Evolutionary conservation across 345 rosid genomes (phyloP), one percentile per base, ranked within the genome.

Genomic region (Eucalyptus cloeziana): DNA sequence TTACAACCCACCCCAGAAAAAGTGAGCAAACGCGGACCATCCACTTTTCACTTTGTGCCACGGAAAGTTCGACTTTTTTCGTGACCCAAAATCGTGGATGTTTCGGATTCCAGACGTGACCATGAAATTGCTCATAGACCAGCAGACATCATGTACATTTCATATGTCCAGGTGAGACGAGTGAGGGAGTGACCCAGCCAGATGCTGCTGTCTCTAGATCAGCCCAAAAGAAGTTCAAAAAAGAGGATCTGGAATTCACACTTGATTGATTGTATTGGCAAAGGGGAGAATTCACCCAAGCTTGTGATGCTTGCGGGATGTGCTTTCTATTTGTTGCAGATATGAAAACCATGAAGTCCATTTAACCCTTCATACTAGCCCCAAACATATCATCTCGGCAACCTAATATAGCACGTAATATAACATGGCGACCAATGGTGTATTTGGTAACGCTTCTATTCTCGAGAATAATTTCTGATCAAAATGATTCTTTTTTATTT

Each of bases 401-500:
- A 27, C 31, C 17, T 27, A 60, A 60, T 58, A 58, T 14, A 2
- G n/a, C 64, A 25, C 6, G 14, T 60, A 60, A 60, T 60, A 60
- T 60, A 60, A 60, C 67, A 60, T 7, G 16, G 1, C 31, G 31
- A 58, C 24, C n/a, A n/a, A n/a, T n/a, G n/a, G 40, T 3, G 40
- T 37, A 3, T 37, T 49, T 49, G 6, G 2, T 49, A 1, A 49
- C 16, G 51, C 16, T 49, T 49, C 1, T 49, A 5, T 49, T 49
- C 5, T 4, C 49, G 12, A 0, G 0, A 47, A 10, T 4, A 37
- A 37, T 37, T 47, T 11, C 4, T 2, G 4, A 47, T 47, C 4
- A 11, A 49, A 49, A 49, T 49, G 5, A 49, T 49, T 49, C 0
- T 49, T 49, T 49, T 13, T 37, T 37, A 37, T 37, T 37, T 37